Percentiles rank a stretch among this genome's conserved stretches.
These are phyloP conservation scores for Fusarium sp. DNA, from an alignment of 2,329 filamentous ascomycete genomes.

Conservation along the genomic window DNA sequence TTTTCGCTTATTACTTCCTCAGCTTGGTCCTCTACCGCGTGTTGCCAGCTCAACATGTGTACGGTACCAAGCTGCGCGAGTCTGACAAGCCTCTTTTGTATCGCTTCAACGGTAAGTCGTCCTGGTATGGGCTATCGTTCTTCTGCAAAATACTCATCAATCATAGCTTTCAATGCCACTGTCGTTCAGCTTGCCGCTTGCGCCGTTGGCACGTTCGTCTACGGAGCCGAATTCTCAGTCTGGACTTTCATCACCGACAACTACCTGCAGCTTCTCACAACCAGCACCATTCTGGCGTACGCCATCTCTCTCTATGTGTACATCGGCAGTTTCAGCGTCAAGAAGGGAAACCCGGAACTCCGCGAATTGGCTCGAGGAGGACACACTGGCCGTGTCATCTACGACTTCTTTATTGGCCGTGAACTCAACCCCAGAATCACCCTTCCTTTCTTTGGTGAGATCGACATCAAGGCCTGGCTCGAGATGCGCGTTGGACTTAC, in stretches of 20 bases:
- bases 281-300: constrained; percentile 83
- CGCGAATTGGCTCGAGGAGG: constrained; percentile 86
- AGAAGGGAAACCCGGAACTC: constrained; percentile 75
- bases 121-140: accelerated
- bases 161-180: constrained; percentile 82
- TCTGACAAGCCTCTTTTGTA: constrained; percentile 80
- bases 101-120: constrained; percentile 76
- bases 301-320: constrained; percentile 83
- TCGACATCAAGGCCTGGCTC: constrained; percentile 90
- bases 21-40: constrained; percentile 80
- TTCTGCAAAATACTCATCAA: neutral
- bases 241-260: constrained; percentile 95
- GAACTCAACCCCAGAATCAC: constrained; percentile 90
- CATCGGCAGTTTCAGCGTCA: constrained; percentile 82
- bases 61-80: constrained; percentile 77
- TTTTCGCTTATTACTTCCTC: constrained; percentile 81
- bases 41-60: constrained; percentile 77
- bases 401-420: constrained; percentile 97
- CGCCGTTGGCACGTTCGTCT: constrained; percentile 78
- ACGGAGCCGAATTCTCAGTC: constrained; percentile 84
- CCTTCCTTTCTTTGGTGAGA: constrained; percentile 82
- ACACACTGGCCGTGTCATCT: constrained; percentile 84
- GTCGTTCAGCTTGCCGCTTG: constrained; percentile 77
- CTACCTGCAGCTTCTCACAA: constrained; percentile 85
- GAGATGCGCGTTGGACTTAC: constrained; percentile 90